A percentile compares a stretch with the other conserved stretches of the same genome.
Evolutionary conservation across 345 rosid genomes (phyloP).

Genomic region (Populus pruinosa): DNA sequence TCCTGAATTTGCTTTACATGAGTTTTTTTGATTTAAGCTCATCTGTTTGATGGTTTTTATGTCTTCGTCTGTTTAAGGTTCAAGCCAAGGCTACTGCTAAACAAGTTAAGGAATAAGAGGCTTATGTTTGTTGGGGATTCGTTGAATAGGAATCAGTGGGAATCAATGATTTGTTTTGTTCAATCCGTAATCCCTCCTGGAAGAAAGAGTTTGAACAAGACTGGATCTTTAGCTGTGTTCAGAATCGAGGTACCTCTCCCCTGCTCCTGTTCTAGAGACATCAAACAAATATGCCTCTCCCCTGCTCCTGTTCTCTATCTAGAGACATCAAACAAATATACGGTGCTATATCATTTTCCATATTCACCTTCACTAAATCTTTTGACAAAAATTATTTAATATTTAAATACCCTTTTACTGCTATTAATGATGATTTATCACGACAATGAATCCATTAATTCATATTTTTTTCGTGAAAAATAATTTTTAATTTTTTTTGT

Average conservation of each 20-base stretch:
- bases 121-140: slow-evolving; percentile 98
- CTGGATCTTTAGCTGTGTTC: slow-evolving; percentile 64
- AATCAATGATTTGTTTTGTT: slow-evolving; percentile 91
- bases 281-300: not conserved
- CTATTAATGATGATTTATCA: not conserved
- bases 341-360: not conserved
- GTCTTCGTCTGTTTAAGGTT: slow-evolving; percentile 42
- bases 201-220: slow-evolving; percentile 58
- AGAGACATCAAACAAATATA: too few relatives aligned
- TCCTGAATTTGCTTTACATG: not conserved
- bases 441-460: not conserved
- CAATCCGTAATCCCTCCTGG: slow-evolving; percentile 71
- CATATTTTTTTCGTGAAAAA: too few relatives aligned
- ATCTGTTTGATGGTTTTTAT: not conserved
- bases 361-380: not conserved
- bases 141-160: slow-evolving; percentile 95
- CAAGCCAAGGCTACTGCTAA: slow-evolving; percentile 58
- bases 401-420: not conserved
- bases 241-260: slow-evolving; percentile 54
- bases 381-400: not conserved
- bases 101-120: slow-evolving; percentile 90
- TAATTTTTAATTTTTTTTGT: too few relatives aligned
- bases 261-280: not conserved
- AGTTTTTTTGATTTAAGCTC: slow-evolving; percentile 5
- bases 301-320: not conserved